Percentiles rank a stretch among this genome's conserved stretches.
Conservation (phyloP, 2,329 filamentous ascomycete species). For the Botryotinia narcissicola region DNA sequence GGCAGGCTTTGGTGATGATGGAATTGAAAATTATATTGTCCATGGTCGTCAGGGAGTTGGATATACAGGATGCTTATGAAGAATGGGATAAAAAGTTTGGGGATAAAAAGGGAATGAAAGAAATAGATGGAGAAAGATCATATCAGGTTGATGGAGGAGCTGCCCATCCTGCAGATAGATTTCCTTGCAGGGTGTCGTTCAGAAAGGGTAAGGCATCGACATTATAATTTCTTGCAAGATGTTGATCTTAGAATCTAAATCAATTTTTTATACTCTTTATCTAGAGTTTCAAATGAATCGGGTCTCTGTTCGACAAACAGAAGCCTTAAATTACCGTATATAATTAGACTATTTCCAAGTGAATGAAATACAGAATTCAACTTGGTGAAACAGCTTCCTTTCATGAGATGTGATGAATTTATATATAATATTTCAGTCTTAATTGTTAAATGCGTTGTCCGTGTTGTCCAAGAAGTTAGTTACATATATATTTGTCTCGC, state of each 20-base stretch:
- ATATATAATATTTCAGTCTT: not conserved
- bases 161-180: slow-evolving; percentile 17
- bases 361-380: not conserved
- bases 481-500: not conserved
- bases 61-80: slow-evolving; percentile 44
- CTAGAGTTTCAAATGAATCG: not conserved
- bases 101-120: slow-evolving; percentile 2
- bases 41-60: slow-evolving; percentile 47
- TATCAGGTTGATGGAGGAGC: slow-evolving; percentile 27
- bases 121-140: slow-evolving; percentile 22
- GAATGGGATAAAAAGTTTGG: slow-evolving; percentile 24
- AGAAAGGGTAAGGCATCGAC: not conserved
- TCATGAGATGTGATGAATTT: not conserved
- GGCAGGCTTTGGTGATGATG: slow-evolving; percentile 52
- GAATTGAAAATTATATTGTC: slow-evolving; percentile 49
- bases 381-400: not conserved
- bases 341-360: not conserved
- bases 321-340: not conserved
- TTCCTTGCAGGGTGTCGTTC: slow-evolving; percentile 16
- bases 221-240: not conserved
- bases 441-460: not conserved
- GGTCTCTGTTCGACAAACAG: not conserved
- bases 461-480: not conserved
- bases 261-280: not conserved
- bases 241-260: not conserved